These are phyloP conservation scores for Leccinum imitatum DNA, from an alignment of 768 basidiomycete genomes.

Conservation along the genomic window DNA sequence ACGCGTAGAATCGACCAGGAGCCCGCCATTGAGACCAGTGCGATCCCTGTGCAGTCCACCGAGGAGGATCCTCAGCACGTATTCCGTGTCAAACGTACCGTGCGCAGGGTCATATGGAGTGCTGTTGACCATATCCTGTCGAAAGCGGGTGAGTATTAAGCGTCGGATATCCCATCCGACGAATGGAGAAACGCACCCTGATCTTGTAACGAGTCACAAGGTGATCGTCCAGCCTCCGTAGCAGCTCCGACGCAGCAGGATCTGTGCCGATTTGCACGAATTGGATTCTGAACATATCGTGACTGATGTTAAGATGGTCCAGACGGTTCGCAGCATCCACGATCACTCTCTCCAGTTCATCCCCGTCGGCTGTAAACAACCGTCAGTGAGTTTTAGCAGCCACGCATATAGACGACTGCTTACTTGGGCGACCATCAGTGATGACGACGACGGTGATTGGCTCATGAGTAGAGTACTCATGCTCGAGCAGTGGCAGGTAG, in stretches of 20 bases:
- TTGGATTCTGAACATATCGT: conserved; percentile 44
- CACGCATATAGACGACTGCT: conserved; percentile 10
- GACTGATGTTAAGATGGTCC: conserved; percentile 35
- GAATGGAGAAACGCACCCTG: conserved; percentile 17
- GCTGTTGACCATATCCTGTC: conserved; percentile 48
- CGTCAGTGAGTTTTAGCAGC: background rate
- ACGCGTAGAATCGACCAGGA: background rate
- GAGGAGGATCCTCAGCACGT: conserved; percentile 37
- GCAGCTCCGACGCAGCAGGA: conserved; percentile 36
- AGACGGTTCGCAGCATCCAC: conserved; percentile 40
- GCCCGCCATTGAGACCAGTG: conserved; percentile 9
- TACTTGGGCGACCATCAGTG: conserved; percentile 42
- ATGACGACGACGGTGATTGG: conserved; percentile 38
- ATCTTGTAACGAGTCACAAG: conserved; percentile 33
- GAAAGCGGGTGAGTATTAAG: background rate
- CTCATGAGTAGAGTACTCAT: conserved; percentile 30
- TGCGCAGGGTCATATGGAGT: conserved; percentile 36
- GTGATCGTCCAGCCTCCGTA: conserved; percentile 43
- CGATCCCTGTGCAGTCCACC: conserved; percentile 24
- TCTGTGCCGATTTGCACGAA: conserved; percentile 48
- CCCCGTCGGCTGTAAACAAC: conserved; percentile 26
- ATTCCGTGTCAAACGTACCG: conserved; percentile 33
- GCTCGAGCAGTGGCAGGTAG: conserved; percentile 37
- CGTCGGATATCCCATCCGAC: background rate
- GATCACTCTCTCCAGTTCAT: conserved; percentile 30